Evolutionary conservation across 2,329 filamentous ascomycete genomes (phyloP).

Genomic region (Microascus cirrosus): DNA sequence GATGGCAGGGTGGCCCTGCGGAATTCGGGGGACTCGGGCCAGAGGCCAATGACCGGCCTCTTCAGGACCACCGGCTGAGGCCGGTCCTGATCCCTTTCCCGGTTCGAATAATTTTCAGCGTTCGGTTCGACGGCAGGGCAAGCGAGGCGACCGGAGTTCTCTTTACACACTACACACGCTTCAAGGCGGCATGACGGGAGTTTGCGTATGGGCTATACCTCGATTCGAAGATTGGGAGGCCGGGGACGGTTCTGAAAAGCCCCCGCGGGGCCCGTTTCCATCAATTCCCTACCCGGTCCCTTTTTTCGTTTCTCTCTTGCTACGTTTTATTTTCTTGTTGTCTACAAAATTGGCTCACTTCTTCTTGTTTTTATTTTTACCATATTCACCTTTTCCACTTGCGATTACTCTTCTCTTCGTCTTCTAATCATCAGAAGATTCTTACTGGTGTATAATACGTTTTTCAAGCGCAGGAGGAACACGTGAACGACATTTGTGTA

Average conservation of each 20-base stretch:
- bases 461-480: too few species aligned
- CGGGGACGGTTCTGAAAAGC: not conserved
- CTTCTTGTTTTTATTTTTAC: not conserved
- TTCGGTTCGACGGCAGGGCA: not conserved
- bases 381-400: not conserved
- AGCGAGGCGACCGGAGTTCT: not conserved
- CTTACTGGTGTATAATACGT: too few species aligned
- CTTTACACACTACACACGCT: not conserved
- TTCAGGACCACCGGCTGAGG: not conserved
- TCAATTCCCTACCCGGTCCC: too few species aligned
- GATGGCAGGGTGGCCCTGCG: conserved; percentile 3
- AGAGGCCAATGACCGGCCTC: conserved; percentile 2
- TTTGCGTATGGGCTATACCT: not conserved
- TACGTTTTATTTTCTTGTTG: too few species aligned
- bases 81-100: not conserved
- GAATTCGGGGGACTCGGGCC: not conserved
- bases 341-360: not conserved
- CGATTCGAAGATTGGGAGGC: not conserved
- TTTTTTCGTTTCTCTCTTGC: too few species aligned
- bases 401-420: not conserved
- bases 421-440: not conserved
- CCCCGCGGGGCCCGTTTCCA: not conserved
- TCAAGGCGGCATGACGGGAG: not conserved
- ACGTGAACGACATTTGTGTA: too few species aligned
- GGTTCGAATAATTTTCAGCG: not conserved